These are phyloP conservation scores for Entamoeba dispar DNA, from an alignment of 208 protist genomes.

Conservation along the genomic window DNA sequence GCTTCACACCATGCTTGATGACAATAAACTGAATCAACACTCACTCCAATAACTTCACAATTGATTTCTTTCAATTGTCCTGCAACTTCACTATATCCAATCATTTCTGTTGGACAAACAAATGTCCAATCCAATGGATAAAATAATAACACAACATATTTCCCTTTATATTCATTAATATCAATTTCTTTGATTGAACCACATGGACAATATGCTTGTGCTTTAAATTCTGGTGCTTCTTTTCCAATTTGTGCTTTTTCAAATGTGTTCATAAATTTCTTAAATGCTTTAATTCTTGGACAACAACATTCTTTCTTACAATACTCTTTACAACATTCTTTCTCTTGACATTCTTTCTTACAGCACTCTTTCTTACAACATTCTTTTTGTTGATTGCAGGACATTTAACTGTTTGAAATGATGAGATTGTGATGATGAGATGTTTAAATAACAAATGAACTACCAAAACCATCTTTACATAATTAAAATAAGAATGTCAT, in stretches of 20 bases:
- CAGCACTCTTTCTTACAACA: too few relatives aligned
- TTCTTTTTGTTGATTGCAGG: too few relatives aligned
- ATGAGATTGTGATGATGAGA: too few relatives aligned
- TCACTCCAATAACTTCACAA: slow-evolving; percentile 3
- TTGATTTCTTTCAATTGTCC: neutral
- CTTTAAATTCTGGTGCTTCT: neutral
- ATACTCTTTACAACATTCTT: neutral
- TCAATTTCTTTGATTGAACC: neutral
- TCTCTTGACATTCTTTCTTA: neutral
- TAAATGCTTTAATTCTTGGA: too few relatives aligned
- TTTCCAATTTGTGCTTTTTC: neutral
- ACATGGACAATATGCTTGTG: neutral
- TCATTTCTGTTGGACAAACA: slow-evolving; percentile 28
- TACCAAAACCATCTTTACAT: too few relatives aligned
- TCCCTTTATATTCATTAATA: neutral
- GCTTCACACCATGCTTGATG: neutral
- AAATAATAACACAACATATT: slow-evolving; percentile 14
- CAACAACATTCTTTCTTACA: neutral
- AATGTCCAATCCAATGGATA: slow-evolving; percentile 24
- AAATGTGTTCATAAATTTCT: neutral
- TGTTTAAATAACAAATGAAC: too few relatives aligned
- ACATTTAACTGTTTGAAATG: too few relatives aligned
- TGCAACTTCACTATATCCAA: neutral
- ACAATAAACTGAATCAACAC: neutral
- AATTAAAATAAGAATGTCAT: too few relatives aligned